A percentile compares a stretch with the other conserved stretches of the same genome.
Evolutionary conservation across 2,329 filamentous ascomycete genomes (phyloP).

Genomic region (Cladosporium sp.): DNA sequence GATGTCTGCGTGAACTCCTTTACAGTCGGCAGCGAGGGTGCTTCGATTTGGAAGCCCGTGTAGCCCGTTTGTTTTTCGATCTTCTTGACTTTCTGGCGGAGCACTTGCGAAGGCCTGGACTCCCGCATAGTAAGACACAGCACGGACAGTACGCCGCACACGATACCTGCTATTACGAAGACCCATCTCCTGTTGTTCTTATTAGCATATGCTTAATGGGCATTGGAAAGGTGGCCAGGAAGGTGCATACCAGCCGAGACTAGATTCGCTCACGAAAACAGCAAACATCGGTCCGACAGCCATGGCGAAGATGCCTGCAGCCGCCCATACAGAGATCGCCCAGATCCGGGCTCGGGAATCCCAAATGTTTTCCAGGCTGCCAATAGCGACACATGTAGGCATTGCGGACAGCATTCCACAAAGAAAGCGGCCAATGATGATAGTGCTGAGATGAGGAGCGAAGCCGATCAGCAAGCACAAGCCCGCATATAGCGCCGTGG

Average conservation of each 20-base stretch:
- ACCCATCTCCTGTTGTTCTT: conserved; percentile 44
- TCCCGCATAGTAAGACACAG: conserved; percentile 44
- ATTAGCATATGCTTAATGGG: background rate
- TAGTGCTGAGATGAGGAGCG: conserved; percentile 38
- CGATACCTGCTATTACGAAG: conserved; percentile 45
- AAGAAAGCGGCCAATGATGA: conserved; percentile 45
- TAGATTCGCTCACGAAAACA: conserved; percentile 21
- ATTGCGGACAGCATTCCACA: conserved; percentile 50
- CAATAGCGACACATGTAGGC: conserved; percentile 49
- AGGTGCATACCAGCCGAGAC: conserved; percentile 25
- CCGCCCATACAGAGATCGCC: conserved; percentile 23
- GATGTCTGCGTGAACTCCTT: conserved; percentile 40
- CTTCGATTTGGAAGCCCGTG: conserved; percentile 34
- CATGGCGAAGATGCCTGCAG: conserved; percentile 6
- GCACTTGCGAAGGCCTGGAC: conserved; percentile 47
- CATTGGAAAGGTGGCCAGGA: background rate
- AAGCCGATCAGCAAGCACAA: conserved; percentile 43
- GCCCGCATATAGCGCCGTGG: conserved; percentile 37
- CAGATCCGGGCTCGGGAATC: conserved; percentile 46
- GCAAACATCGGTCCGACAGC: conserved; percentile 3
- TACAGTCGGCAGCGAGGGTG: conserved; percentile 42
- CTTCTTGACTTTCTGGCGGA: conserved; percentile 38
- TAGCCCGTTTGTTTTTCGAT: conserved; percentile 33
- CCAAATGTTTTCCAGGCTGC: conserved; percentile 54
- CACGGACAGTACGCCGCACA: conserved; percentile 38